Conservation (phyloP, 2,329 filamentous ascomycete genomes). For the Dothistroma septosporum region DNA sequence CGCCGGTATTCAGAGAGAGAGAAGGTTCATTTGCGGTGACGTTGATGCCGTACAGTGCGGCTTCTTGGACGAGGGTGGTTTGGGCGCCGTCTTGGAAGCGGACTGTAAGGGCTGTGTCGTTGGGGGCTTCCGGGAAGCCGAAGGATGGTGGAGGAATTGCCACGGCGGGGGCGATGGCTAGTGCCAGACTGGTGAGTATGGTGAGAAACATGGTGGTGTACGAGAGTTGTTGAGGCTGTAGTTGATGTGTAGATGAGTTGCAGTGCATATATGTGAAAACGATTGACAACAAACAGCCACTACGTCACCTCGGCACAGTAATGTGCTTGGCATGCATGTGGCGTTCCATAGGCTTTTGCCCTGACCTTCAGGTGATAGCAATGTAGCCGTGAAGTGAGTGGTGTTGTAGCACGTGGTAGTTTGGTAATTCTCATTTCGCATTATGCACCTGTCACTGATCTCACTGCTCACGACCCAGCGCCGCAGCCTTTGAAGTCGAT, state of each 20-base stretch:
- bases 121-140: conserved; percentile 16
- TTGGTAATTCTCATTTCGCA: too few relatives aligned
- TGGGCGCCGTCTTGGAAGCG: background rate
- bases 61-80: conserved; percentile 6
- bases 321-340: background rate
- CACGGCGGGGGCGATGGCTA: conserved; percentile 6
- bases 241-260: background rate
- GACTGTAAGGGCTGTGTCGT: conserved; percentile 13
- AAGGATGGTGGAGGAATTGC: conserved; percentile 16
- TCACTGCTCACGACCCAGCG: background rate
- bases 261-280: background rate
- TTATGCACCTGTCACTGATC: too few relatives aligned
- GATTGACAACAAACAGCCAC: background rate
- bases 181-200: background rate
- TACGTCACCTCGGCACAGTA: background rate
- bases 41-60: conserved; percentile 14
- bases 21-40: conserved; percentile 9
- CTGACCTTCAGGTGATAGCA: too few relatives aligned
- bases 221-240: background rate
- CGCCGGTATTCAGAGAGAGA: conserved; percentile 6
- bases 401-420: too few relatives aligned
- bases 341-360: too few relatives aligned
- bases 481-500: conserved; percentile 41
- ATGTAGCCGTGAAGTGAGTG: too few relatives aligned
- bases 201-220: background rate